Evolutionary conservation across 805 yeast genomes (phyloP).

Genomic region (Jamesozyma jinghongensis): DNA sequence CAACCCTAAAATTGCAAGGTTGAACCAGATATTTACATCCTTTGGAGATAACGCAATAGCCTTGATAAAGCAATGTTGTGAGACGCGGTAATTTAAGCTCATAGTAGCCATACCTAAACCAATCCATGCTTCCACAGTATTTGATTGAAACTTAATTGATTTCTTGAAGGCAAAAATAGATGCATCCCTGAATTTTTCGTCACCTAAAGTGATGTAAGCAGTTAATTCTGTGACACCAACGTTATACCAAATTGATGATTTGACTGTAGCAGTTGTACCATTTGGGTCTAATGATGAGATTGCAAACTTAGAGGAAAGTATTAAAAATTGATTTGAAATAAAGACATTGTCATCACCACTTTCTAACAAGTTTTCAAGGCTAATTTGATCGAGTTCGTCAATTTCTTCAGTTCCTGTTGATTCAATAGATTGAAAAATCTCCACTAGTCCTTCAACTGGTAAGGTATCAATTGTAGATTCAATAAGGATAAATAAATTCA

Average conservation of each 20-base stretch:
- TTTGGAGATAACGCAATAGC: constrained; percentile 63
- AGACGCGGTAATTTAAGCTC: constrained; percentile 52
- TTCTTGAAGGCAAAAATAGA: constrained; percentile 53
- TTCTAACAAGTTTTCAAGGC: constrained; percentile 12
- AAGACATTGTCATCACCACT: constrained; percentile 24
- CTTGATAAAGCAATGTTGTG: constrained; percentile 90
- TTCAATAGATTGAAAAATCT: constrained; percentile 18
- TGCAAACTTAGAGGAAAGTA: constrained; percentile 42
- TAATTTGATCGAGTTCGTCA: constrained; percentile 24
- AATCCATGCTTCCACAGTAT: constrained; percentile 68
- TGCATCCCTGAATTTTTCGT: constrained; percentile 33
- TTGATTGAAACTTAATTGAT: constrained; percentile 64
- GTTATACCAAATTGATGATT: constrained; percentile 55
- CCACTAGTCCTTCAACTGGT: constrained; percentile 38
- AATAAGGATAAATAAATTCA: constrained; percentile 44
- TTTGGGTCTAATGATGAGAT: constrained; percentile 17
- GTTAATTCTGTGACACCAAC: constrained; percentile 58
- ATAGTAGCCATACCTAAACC: constrained; percentile 72
- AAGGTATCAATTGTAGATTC: constrained; percentile 44
- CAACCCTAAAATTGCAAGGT: constrained; percentile 70
- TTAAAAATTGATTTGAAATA: constrained; percentile 34
- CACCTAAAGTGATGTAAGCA: constrained; percentile 31
- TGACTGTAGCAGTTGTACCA: constrained; percentile 36
- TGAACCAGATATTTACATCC: constrained; percentile 67
- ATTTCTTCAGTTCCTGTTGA: constrained; percentile 11